Conservation (phyloP, 306 rosid genomes). For the Potentilla sterilis region DNA sequence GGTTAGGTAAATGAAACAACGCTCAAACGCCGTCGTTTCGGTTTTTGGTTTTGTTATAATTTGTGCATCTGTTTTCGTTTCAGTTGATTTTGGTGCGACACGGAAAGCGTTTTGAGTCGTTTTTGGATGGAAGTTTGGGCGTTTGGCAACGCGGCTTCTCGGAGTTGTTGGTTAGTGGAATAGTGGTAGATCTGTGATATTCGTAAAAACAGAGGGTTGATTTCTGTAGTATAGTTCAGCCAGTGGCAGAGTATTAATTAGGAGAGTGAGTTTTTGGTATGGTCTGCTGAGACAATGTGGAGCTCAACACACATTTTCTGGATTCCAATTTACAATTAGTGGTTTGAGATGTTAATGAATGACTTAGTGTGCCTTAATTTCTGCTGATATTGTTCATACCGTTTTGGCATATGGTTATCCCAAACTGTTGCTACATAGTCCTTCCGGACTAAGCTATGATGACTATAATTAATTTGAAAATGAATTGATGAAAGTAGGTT, state of each 20-base stretch:
- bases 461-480: too few relatives aligned
- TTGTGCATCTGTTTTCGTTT: background rate
- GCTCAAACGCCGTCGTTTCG: background rate
- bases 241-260: background rate
- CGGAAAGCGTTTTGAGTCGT: too few relatives aligned
- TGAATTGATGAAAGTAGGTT: too few relatives aligned
- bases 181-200: constrained; percentile 2
- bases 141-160: background rate
- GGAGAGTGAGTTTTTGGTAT: too few relatives aligned
- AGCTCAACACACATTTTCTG: background rate
- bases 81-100: background rate
- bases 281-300: background rate
- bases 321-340: too few relatives aligned
- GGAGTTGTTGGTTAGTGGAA: background rate
- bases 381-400: too few relatives aligned
- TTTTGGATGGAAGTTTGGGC: background rate
- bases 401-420: too few relatives aligned
- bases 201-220: background rate
- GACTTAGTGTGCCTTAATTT: too few relatives aligned
- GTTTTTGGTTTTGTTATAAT: background rate
- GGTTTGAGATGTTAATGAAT: too few relatives aligned
- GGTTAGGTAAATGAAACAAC: too few relatives aligned
- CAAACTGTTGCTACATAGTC: too few relatives aligned
- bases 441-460: too few relatives aligned
- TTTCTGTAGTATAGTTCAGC: background rate